These are phyloP conservation scores for Clarireedia monteithiana DNA, from an alignment of 2,329 filamentous ascomycete genomes.

Conservation along the genomic window DNA sequence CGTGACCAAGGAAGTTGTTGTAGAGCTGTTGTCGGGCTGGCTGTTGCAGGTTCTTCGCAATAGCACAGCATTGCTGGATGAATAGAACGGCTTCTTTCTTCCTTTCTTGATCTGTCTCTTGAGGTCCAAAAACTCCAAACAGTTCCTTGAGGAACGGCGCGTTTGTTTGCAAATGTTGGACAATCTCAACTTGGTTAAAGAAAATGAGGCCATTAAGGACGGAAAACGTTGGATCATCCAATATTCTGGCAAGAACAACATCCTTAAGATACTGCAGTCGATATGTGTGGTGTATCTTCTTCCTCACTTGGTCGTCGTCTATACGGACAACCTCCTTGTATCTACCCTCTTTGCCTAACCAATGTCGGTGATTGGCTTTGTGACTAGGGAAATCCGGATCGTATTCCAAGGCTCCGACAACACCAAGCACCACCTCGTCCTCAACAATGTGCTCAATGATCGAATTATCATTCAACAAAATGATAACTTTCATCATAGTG, in stretches of 20 bases:
- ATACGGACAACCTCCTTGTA: conserved; percentile 97
- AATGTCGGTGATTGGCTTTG: conserved; percentile 94
- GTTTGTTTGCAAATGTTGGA: conserved; percentile 87
- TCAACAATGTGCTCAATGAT: conserved; percentile 93
- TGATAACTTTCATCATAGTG: conserved; percentile 96
- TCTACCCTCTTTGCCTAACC: conserved; percentile 77
- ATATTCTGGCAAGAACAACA: conserved; percentile 90
- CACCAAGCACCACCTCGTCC: conserved; percentile 80
- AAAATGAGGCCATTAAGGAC: conserved; percentile 97
- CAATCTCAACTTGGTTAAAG: conserved; percentile 97
- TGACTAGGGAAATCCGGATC: conserved; percentile 96
- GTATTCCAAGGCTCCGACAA: conserved; percentile 94
- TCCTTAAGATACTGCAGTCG: conserved; percentile 95
- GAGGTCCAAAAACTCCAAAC: conserved; percentile 72
- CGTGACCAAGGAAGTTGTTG: conserved; percentile 81
- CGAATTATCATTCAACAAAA: conserved; percentile 85
- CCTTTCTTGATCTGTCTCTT: conserved; percentile 56
- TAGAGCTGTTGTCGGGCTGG: conserved; percentile 75
- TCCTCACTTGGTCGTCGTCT: conserved; percentile 69
- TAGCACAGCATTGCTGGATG: conserved; percentile 90
- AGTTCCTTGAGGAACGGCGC: conserved; percentile 71
- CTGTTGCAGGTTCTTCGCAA: conserved; percentile 89
- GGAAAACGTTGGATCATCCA: conserved; percentile 96
- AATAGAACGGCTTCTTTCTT: conserved; percentile 95
- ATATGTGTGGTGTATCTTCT: conserved; percentile 95